Percentiles rank a stretch among this genome's conserved stretches.
Conservation (phyloP, 2,329 filamentous ascomycete genomes). For the Aspergillus sp. region DNA sequence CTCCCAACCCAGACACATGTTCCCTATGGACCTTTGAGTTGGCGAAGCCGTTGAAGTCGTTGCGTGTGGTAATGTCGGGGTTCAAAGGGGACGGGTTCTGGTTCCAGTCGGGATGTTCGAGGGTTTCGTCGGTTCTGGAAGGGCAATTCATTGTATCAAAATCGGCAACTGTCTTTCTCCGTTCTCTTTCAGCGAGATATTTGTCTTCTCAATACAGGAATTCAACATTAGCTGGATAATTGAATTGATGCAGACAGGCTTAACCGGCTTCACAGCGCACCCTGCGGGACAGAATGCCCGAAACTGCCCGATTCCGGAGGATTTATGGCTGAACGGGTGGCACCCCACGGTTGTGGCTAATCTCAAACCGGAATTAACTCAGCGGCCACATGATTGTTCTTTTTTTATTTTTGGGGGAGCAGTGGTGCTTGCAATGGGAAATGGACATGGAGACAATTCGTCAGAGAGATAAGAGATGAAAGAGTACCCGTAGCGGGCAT, state of each 20-base stretch:
- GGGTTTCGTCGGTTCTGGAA: conserved; percentile 52
- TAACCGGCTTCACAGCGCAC: conserved; percentile 2
- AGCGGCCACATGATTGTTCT: too few relatives aligned
- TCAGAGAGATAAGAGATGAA: too few relatives aligned
- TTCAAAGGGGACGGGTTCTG: conserved; percentile 54
- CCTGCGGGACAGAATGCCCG: conserved; percentile 13
- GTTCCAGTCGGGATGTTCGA: conserved; percentile 51
- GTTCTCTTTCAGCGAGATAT: too few relatives aligned
- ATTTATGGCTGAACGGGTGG: too few relatives aligned
- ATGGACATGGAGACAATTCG: too few relatives aligned
- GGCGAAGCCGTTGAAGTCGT: conserved; percentile 55
- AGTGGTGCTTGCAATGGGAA: too few relatives aligned
- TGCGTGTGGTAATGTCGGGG: conserved; percentile 55
- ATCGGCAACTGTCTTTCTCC: background rate
- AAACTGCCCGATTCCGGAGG: conserved; percentile 15
- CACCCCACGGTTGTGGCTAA: too few relatives aligned
- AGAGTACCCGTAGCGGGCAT: too few relatives aligned
- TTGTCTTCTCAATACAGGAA: too few relatives aligned
- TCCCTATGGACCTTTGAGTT: conserved; percentile 50
- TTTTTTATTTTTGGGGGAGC: too few relatives aligned
- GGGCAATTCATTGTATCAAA: conserved; percentile 55
- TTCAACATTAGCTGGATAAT: background rate
- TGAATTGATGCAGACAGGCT: background rate
- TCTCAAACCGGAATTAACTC: too few relatives aligned
- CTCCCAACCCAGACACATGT: conserved; percentile 20